Percentiles rank a stretch among this genome's conserved stretches.
phyloP scores from a whole-genome alignment of 1,139 yeast species.

The Casaregolazyma lundiana region DNA sequence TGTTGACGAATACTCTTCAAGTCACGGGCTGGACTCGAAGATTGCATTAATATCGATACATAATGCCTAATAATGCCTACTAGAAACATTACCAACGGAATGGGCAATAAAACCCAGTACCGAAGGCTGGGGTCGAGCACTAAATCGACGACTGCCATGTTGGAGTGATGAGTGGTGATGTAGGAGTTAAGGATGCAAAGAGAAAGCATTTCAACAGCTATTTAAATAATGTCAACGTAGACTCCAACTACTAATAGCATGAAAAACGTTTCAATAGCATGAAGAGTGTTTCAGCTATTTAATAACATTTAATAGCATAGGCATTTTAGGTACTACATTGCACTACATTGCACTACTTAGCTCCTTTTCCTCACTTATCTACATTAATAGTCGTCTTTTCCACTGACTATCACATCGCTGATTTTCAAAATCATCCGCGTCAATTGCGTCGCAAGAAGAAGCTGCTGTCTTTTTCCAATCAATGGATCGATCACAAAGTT shows the following conservation, averaged over 20 bases:
- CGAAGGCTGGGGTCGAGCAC: slow-evolving; percentile 76
- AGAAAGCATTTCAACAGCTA: neutral
- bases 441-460: slow-evolving; percentile 89
- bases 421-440: slow-evolving; percentile 97
- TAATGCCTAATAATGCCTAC: slow-evolving; percentile 81
- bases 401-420: slow-evolving; percentile 90
- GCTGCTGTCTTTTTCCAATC: slow-evolving; percentile 95
- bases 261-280: neutral
- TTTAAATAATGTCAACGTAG: too few relatives aligned
- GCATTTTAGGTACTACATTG: neutral
- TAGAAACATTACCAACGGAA: slow-evolving; percentile 81
- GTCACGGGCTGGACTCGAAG: slow-evolving; percentile 53
- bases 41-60: slow-evolving; percentile 54
- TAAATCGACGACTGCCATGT: slow-evolving; percentile 43
- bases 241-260: too few relatives aligned
- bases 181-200: neutral
- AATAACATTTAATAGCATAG: neutral
- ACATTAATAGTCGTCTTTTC: slow-evolving; percentile 56
- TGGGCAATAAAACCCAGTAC: slow-evolving; percentile 89
- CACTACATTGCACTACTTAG: neutral
- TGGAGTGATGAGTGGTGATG: slow-evolving; percentile 4
- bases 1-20: slow-evolving; percentile 57
- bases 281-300: too few relatives aligned
- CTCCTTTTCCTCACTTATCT: neutral
- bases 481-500: slow-evolving; percentile 94